Percentiles rank a stretch among this genome's conserved stretches.
These are phyloP conservation scores for Saccharum officinarum DNA, from an alignment of 176 grass and related monocot species.

Conservation along the genomic window DNA sequence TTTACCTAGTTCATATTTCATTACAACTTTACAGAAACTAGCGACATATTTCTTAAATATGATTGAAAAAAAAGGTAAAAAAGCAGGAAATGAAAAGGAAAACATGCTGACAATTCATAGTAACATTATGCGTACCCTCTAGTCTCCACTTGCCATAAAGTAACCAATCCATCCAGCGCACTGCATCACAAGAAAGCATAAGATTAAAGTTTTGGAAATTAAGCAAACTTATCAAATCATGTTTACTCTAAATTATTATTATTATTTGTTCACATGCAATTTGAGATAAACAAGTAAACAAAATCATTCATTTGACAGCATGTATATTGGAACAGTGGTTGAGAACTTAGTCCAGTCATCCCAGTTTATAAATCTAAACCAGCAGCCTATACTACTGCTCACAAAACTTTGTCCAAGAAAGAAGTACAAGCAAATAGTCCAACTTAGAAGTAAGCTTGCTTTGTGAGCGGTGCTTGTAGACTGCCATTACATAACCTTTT, in stretches of 20 bases:
- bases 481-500: neutral
- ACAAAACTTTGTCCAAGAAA: neutral
- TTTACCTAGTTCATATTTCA: slow-evolving; percentile 4
- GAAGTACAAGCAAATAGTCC: neutral
- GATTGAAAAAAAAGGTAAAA: neutral
- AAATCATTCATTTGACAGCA: neutral
- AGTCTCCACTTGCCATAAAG: slow-evolving; percentile 81
- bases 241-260: neutral
- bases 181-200: slow-evolving; percentile 59
- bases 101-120: slow-evolving; percentile 20
- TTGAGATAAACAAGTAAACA: neutral
- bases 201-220: neutral
- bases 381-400: neutral
- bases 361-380: neutral
- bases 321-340: neutral
- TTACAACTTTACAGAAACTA: neutral
- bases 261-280: neutral
- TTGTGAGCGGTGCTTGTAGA: neutral
- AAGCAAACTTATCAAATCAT: slow-evolving; percentile 1
- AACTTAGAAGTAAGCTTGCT: neutral
- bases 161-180: slow-evolving; percentile 80
- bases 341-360: neutral
- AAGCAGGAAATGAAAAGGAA: neutral
- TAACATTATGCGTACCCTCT: slow-evolving; percentile 60
- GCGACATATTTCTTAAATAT: neutral